These are phyloP conservation scores for Pseudopithomyces chartarum DNA, from an alignment of 2,329 filamentous ascomycete genomes.

Conservation along the genomic window DNA sequence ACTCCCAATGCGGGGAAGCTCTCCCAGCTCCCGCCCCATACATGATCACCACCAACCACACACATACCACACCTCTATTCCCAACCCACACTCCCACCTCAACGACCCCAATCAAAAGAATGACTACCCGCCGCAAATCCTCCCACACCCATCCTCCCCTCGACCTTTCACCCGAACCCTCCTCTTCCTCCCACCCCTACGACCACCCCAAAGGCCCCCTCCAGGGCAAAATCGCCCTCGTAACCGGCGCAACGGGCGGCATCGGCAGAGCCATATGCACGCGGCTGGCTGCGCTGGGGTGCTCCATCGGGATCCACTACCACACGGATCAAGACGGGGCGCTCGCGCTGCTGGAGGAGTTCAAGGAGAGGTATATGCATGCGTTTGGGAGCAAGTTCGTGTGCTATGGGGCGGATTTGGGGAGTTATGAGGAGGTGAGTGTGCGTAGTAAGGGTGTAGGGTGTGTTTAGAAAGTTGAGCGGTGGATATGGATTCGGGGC, in stretches of 20 bases:
- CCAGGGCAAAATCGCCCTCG: constrained; percentile 37
- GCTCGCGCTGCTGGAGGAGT: constrained; percentile 19
- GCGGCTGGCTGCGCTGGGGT: constrained; percentile 48
- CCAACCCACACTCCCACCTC: not conserved
- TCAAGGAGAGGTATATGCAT: constrained; percentile 24
- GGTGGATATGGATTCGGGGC: not conserved
- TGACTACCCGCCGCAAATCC: not conserved
- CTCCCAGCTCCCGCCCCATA: too few relatives aligned
- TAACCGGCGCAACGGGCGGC: constrained; percentile 53
- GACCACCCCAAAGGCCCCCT: constrained; percentile 10
- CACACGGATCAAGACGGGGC: constrained; percentile 39
- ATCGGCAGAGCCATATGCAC: constrained; percentile 51
- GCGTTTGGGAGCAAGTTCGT: constrained; percentile 30
- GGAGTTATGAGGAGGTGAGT: constrained; percentile 45
- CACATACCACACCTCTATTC: not conserved
- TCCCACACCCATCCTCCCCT: not conserved
- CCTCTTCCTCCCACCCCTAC: not conserved
- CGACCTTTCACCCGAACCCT: not conserved
- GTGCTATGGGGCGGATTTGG: constrained; percentile 45
- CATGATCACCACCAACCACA: too few relatives aligned
- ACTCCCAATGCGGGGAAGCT: too few relatives aligned
- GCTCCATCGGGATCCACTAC: constrained; percentile 53
- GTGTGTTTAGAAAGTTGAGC: too few relatives aligned
- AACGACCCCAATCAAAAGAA: not conserved
- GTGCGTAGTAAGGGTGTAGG: too few relatives aligned